Base-by-base conservation (phyloP, 768 basidiomycete genomes). In the Suillus subalutaceus region DNA sequence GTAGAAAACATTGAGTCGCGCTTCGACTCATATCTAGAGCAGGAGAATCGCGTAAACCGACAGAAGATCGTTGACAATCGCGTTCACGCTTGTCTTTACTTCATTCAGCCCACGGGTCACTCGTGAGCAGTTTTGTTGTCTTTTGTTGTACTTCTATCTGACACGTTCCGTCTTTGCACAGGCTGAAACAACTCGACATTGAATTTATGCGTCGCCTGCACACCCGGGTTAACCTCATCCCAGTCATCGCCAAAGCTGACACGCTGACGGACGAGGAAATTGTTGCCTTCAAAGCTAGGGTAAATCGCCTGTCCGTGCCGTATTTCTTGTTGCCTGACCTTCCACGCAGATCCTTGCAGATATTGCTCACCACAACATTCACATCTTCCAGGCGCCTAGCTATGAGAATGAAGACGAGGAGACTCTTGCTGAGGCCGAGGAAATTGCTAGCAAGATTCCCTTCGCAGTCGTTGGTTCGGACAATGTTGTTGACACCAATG, bases 371-470 rank as follows among this genome's bases (percentile, higher is more conserved):
- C 96, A 99, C 81, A 90, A 95, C 70, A 98, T 99, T 73, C 91
- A 94, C 71, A 99, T 98, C 75, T 99, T 97, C 90, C 92, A 97
- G 77, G 96, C 97, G 1, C 97, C 97, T 1, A 90, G 91, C 1
- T 99, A 99, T 73, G 96, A 99, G 66, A 95, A 96, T 71, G 97
- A 99, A 79, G 97, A 99, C 71, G 97, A 99, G 77, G 97, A 99
- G 82, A 97, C 96, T 1, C 82, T 99, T 65, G 94, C 94, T 6
- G 97, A 99, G 80, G 92, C 94, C 48, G 97, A 98, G 79, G 97
- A 97, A 80, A 99, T 99, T 73, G 91, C 91, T 53, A 90, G 92
- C 89, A 98, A 98, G 81, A 96, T 99, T 72, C 97, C 97, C 20
- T 99, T 99, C 72, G 97, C 97, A 58, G 91, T 99, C 58, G 97